Conservation (phyloP, 345 rosid genomes). For the Dovyalis caffra region DNA sequence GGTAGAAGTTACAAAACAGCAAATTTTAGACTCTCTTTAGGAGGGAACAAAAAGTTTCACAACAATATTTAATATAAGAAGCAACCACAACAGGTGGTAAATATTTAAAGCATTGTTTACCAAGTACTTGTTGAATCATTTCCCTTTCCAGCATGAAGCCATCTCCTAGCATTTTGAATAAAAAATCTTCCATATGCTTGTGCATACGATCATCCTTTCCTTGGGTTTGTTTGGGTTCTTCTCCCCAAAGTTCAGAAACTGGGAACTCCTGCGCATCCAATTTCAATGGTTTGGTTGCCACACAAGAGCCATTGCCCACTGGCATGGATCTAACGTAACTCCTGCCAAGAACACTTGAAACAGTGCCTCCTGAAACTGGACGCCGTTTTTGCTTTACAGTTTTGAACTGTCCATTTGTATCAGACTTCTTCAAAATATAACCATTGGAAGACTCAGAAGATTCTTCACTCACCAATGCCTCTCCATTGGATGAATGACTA, state of each 20-base stretch:
- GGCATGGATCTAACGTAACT: conserved; percentile 35
- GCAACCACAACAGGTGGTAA: not conserved
- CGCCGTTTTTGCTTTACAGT: conserved; percentile 36
- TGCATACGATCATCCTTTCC: conserved; percentile 26
- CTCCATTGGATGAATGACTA: conserved; percentile 14
- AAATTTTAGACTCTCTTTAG: not conserved
- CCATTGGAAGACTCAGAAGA: conserved; percentile 19
- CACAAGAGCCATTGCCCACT: conserved; percentile 23
- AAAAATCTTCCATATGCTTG: conserved; percentile 46
- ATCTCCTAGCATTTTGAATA: conserved; percentile 49
- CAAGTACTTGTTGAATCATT: conserved; percentile 37
- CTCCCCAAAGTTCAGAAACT: conserved; percentile 32
- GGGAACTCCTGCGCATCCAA: conserved; percentile 39
- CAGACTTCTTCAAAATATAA: conserved; percentile 11
- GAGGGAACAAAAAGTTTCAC: not conserved
- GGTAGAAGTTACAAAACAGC: not conserved
- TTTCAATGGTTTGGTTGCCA: conserved; percentile 46
- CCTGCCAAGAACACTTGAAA: conserved; percentile 49
- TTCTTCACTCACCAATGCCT: conserved; percentile 9
- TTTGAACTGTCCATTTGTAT: conserved; percentile 28
- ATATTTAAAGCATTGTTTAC: conserved; percentile 26
- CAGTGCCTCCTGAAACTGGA: conserved; percentile 49
- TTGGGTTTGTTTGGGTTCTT: conserved; percentile 13
- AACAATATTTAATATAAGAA: not conserved
- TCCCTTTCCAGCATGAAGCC: conserved; percentile 46